Percentiles rank a stretch among this genome's conserved stretches.
Evolutionary conservation across 441 rosid species (phyloP).

Genomic region (Eruca vesicaria): DNA sequence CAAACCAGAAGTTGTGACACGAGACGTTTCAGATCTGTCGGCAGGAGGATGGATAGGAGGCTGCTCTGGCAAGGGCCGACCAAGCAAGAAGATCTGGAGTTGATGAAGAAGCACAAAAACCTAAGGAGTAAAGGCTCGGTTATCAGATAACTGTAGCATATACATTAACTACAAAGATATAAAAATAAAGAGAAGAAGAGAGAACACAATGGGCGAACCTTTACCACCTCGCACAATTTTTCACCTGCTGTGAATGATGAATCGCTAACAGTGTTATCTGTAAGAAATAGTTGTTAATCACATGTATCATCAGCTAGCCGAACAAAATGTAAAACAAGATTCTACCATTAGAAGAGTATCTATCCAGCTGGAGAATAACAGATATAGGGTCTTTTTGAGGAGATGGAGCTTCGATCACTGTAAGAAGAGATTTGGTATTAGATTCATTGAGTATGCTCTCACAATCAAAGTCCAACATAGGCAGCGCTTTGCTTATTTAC

Average conservation of each 20-base stretch:
- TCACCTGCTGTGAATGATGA: slow-evolving; percentile 80
- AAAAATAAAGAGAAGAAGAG: neutral
- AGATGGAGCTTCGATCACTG: slow-evolving; percentile 87
- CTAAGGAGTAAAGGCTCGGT: slow-evolving; percentile 40
- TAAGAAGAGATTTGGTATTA: slow-evolving; percentile 29
- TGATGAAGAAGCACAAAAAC: slow-evolving; percentile 92
- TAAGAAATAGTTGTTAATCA: slow-evolving; percentile 16
- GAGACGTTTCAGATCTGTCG: slow-evolving; percentile 52
- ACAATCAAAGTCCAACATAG: slow-evolving; percentile 7
- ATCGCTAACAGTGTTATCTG: slow-evolving; percentile 60
- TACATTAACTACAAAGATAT: neutral
- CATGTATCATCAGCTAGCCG: neutral
- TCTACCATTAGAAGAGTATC: slow-evolving; percentile 59
- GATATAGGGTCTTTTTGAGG: slow-evolving; percentile 81
- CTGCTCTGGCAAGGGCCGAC: slow-evolving; percentile 76
- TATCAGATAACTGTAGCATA: slow-evolving; percentile 21
- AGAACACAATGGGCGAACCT: slow-evolving; percentile 55
- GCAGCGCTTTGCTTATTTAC: neutral
- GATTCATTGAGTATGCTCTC: neutral
- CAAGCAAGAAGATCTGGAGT: slow-evolving; percentile 77
- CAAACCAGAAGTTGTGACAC: slow-evolving; percentile 65
- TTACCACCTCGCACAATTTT: slow-evolving; percentile 77
- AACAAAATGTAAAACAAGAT: neutral
- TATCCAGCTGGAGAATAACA: slow-evolving; percentile 65
- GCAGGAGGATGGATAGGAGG: slow-evolving; percentile 57